These are phyloP conservation scores for Mucor saturninus DNA, from an alignment of 371 early-diverging fungal species.

Conservation along the genomic window DNA sequence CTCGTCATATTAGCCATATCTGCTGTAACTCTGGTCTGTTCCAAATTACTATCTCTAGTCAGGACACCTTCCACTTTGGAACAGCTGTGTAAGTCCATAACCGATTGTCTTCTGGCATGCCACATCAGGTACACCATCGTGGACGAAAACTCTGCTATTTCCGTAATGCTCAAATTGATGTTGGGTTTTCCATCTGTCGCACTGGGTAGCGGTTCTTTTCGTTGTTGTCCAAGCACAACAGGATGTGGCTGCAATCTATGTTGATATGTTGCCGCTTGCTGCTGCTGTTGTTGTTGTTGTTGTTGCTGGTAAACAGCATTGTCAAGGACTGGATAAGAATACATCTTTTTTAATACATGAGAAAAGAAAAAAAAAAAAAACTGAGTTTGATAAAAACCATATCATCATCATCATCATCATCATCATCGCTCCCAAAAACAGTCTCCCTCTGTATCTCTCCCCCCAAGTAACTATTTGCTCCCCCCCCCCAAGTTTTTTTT, in stretches of 20 bases:
- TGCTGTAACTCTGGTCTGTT: conserved; percentile 31
- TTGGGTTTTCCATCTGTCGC: conserved; percentile 34
- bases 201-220: conserved; percentile 35
- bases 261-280: not conserved
- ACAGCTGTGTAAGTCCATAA: conserved; percentile 36
- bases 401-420: not conserved
- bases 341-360: not conserved
- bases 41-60: conserved; percentile 7
- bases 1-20: conserved; percentile 49
- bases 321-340: conserved; percentile 14
- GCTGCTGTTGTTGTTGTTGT: conserved; percentile 7
- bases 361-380: not conserved
- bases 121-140: conserved; percentile 67
- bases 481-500: too few relatives aligned
- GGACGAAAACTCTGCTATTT: conserved; percentile 65
- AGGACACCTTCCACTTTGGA: conserved; percentile 20
- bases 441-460: not conserved
- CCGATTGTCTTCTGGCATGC: conserved; percentile 55
- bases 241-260: conserved; percentile 8
- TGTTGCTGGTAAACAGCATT: conserved; percentile 6
- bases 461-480: too few relatives aligned
- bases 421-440: not conserved
- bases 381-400: too few relatives aligned
- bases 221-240: conserved; percentile 1
- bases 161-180: conserved; percentile 33